Evolutionary conservation across 352 stramenopile species (phyloP).

Genomic region (Thalassiosira sp.): DNA sequence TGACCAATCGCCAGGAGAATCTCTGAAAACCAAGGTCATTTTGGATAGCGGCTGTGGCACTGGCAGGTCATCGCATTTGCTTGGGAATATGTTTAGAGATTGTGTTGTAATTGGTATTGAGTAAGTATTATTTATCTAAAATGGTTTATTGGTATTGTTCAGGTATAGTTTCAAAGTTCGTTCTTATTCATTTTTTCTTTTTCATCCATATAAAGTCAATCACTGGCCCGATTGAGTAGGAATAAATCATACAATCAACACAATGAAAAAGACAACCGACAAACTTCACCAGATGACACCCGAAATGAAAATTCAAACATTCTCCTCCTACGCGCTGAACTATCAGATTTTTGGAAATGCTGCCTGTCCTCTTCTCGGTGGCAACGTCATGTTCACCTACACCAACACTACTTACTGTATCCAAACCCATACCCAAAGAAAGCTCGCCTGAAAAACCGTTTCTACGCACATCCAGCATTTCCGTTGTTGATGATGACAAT

Average conservation of each 20-base stretch:
- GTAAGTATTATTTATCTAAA: too few species aligned
- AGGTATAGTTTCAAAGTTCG: too few species aligned
- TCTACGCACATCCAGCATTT: slow-evolving; percentile 79
- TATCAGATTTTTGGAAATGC: slow-evolving; percentile 76
- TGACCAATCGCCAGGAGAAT: not conserved
- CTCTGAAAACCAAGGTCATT: slow-evolving; percentile 39
- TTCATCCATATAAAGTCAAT: too few species aligned
- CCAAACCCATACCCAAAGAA: slow-evolving; percentile 82
- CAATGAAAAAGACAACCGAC: not conserved
- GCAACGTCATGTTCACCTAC: slow-evolving; percentile 27
- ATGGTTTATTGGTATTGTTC: too few species aligned
- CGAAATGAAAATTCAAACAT: slow-evolving; percentile 46
- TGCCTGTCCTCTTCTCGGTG: slow-evolving; percentile 36
- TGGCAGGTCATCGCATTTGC: slow-evolving; percentile 49
- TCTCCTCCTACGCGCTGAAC: slow-evolving; percentile 70
- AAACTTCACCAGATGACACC: not conserved
- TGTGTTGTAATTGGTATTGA: slow-evolving; percentile 75
- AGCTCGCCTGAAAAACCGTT: slow-evolving; percentile 57
- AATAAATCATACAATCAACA: slow-evolving; percentile 43
- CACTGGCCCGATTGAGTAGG: slow-evolving; percentile 57
- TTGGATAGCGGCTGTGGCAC: slow-evolving; percentile 80
- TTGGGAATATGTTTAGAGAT: slow-evolving; percentile 59
- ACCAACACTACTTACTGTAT: slow-evolving; percentile 78
- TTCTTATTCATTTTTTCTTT: too few species aligned
- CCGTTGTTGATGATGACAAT: slow-evolving; percentile 64